phyloP scores from a whole-genome alignment of 169 alveolate genomes.

The Plasmodium relictum region DNA sequence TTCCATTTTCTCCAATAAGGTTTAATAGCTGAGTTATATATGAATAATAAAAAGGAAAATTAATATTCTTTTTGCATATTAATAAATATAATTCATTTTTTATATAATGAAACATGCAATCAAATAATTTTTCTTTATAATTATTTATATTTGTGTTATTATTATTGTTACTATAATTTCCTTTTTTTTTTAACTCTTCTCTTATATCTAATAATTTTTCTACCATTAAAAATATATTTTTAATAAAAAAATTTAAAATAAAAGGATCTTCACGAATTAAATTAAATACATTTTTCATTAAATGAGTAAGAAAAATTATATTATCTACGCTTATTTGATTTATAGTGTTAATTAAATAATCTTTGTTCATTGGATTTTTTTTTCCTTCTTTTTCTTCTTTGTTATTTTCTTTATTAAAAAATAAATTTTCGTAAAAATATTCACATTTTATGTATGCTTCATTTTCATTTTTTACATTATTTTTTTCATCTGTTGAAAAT shows the following conservation, averaged over 20 bases:
- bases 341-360: constrained; percentile 11
- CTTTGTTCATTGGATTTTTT: constrained; percentile 1
- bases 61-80: constrained; percentile 31
- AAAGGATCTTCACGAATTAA: constrained; percentile 58
- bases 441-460: neutral
- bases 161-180: neutral
- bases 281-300: constrained; percentile 50
- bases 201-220: constrained; percentile 16
- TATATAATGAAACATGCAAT: constrained; percentile 34
- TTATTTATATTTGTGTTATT: neutral
- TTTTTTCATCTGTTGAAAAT: neutral
- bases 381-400: neutral
- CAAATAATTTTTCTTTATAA: constrained; percentile 20
- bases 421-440: neutral
- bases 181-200: neutral
- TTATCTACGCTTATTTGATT: constrained; percentile 36
- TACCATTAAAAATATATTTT: constrained; percentile 28
- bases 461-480: neutral
- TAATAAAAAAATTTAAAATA: constrained; percentile 48
- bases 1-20: constrained; percentile 33
- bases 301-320: constrained; percentile 45
- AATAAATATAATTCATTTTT: constrained; percentile 50
- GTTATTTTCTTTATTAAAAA: neutral
- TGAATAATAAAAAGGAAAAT: constrained; percentile 50
- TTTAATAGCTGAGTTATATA: constrained; percentile 42